Percentiles rank a stretch among this genome's conserved stretches.
phyloP scores from a whole-genome alignment of 192 early-diverging fungal species.

The Chytriomyces hyalinus region DNA sequence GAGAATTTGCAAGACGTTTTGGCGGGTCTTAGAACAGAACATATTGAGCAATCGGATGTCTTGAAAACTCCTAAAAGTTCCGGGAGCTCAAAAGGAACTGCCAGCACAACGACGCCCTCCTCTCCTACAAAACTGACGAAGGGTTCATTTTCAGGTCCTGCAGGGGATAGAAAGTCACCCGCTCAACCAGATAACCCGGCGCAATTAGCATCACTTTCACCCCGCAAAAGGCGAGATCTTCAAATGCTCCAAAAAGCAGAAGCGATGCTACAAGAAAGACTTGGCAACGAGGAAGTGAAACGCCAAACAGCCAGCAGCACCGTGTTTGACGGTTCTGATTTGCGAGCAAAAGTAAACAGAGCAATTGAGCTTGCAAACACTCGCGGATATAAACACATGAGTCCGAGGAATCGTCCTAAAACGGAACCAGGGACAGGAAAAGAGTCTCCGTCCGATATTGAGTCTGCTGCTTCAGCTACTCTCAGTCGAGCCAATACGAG shows the following conservation, averaged over 20 bases:
- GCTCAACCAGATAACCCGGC: slow-evolving; percentile 6
- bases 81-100: neutral
- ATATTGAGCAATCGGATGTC: slow-evolving; percentile 45
- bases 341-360: slow-evolving; percentile 32
- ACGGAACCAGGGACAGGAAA: neutral
- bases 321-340: slow-evolving; percentile 56
- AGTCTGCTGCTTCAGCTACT: neutral
- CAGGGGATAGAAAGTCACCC: no score
- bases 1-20: slow-evolving; percentile 61
- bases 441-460: slow-evolving; percentile 10
- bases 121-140: neutral
- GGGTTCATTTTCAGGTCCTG: no score
- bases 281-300: slow-evolving; percentile 15
- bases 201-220: slow-evolving; percentile 11
- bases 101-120: neutral
- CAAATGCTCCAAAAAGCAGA: slow-evolving; percentile 31
- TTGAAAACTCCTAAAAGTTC: neutral
- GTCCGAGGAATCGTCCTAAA: neutral
- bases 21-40: slow-evolving; percentile 57
- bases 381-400: slow-evolving; percentile 22
- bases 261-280: slow-evolving; percentile 13
- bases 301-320: slow-evolving; percentile 24
- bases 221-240: slow-evolving; percentile 24
- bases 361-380: slow-evolving; percentile 32
- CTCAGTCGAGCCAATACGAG: neutral